phyloP scores from a whole-genome alignment of 345 rosid genomes.

The Syzygium oleosum region DNA sequence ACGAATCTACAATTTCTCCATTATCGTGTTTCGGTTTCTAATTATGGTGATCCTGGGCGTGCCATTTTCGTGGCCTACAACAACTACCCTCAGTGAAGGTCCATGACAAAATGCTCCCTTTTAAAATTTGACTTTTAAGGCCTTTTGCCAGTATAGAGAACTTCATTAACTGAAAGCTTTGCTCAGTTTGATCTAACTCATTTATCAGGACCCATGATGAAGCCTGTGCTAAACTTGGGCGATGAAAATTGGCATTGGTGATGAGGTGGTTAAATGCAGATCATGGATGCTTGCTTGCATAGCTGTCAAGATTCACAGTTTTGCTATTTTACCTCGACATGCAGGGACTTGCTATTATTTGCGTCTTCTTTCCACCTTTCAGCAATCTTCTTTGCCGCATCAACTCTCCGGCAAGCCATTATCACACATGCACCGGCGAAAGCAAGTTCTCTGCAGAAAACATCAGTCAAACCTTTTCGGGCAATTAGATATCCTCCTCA shows the following conservation, averaged over 20 bases:
- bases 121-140: background rate
- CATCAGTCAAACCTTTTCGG: background rate
- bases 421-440: background rate
- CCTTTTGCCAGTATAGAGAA: background rate
- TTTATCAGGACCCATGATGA: background rate
- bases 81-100: background rate
- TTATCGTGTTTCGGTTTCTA: too few relatives aligned
- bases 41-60: too few relatives aligned
- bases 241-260: background rate
- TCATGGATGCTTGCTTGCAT: background rate
- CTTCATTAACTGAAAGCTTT: background rate
- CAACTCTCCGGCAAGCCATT: conserved; percentile 1
- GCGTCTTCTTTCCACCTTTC: background rate
- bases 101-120: background rate
- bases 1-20: too few relatives aligned
- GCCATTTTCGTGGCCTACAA: too few relatives aligned
- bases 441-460: background rate
- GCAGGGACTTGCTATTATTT: background rate
- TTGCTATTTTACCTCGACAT: background rate
- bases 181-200: background rate
- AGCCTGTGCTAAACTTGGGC: background rate
- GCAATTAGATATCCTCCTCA: background rate
- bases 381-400: background rate
- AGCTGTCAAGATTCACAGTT: background rate
- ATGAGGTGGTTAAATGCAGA: background rate